Conservation (phyloP, 306 rosid genomes). For the Ammopiptanthus mongolicus region DNA sequence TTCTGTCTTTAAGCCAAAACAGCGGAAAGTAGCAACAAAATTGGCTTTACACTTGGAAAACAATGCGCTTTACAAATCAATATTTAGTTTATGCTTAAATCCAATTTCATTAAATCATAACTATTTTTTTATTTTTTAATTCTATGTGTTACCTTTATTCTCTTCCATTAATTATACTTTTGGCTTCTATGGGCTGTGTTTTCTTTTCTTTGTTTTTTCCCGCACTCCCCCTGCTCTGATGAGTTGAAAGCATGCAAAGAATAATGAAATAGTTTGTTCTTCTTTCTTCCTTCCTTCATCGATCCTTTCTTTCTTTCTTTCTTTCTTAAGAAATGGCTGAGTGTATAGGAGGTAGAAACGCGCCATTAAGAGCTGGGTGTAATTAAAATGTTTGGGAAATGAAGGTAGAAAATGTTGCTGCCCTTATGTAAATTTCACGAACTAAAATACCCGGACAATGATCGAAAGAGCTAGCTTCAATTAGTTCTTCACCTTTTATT, state of each 20-base stretch:
- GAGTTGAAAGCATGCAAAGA: constrained; percentile 17
- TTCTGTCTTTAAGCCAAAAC: constrained; percentile 39
- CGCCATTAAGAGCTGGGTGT: not conserved
- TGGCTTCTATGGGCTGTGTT: not conserved
- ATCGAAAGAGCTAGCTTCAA: not conserved
- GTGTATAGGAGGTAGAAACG: not conserved
- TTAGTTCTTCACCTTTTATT: not conserved
- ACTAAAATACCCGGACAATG: not conserved
- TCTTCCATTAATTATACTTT: not conserved
- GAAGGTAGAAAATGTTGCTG: not conserved
- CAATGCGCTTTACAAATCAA: constrained; percentile 10
- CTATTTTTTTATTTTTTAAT: no score
- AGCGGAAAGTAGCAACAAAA: constrained; percentile 39
- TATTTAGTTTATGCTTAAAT: constrained; percentile 12
- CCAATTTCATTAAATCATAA: constrained; percentile 1
- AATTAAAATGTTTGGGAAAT: no score
- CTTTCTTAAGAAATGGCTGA: not conserved
- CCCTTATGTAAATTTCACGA: not conserved
- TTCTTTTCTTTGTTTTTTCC: not conserved
- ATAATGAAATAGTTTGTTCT: constrained; percentile 14
- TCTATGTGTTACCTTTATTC: constrained; percentile 15
- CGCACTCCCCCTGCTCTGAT: not conserved
- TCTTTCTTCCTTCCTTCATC: not conserved
- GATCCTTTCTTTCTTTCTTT: not conserved
- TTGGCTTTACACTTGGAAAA: constrained; percentile 59